phyloP scores from a whole-genome alignment of 1,139 yeast species.

The Casaregolazyma suthepensis region DNA sequence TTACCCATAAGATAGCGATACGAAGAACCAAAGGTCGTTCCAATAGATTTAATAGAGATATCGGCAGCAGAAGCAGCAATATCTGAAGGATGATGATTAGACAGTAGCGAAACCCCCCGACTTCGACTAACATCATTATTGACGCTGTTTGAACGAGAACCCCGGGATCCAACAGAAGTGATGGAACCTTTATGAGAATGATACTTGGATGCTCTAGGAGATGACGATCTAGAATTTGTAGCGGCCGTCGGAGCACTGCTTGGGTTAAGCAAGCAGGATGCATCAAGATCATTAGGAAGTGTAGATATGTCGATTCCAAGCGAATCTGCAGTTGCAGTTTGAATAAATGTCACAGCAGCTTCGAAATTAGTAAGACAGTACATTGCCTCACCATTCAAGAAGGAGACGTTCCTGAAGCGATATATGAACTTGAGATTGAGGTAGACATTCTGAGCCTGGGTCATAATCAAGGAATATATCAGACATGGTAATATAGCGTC shows the following conservation, averaged over 20 bases:
- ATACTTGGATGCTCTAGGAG: background rate
- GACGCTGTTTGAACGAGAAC: constrained; percentile 18
- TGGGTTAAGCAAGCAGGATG: constrained; percentile 17
- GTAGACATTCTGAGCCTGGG: constrained; percentile 41
- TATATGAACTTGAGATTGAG: constrained; percentile 49
- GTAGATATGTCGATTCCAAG: constrained; percentile 25
- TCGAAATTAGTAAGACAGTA: constrained; percentile 60
- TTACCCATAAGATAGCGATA: constrained; percentile 31
- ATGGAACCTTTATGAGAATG: constrained; percentile 5
- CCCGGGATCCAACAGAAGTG: constrained; percentile 5
- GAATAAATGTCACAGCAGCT: constrained; percentile 54
- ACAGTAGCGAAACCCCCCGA: constrained; percentile 15
- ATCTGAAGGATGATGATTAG: constrained; percentile 22
- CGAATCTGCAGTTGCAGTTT: constrained; percentile 40
- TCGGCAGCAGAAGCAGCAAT: constrained; percentile 26
- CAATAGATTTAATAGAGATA: constrained; percentile 28
- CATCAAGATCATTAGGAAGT: constrained; percentile 22
- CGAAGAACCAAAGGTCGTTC: constrained; percentile 30
- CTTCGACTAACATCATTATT: constrained; percentile 11
- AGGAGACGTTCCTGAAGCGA: constrained; percentile 46
- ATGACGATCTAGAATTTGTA: background rate
- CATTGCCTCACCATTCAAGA: constrained; percentile 45
- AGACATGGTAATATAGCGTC: constrained; percentile 54
- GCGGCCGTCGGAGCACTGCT: constrained; percentile 5
- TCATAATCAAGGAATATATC: constrained; percentile 44